Conservation (phyloP, 2,329 filamentous ascomycete species). For the Sarocladium oryzae region DNA sequence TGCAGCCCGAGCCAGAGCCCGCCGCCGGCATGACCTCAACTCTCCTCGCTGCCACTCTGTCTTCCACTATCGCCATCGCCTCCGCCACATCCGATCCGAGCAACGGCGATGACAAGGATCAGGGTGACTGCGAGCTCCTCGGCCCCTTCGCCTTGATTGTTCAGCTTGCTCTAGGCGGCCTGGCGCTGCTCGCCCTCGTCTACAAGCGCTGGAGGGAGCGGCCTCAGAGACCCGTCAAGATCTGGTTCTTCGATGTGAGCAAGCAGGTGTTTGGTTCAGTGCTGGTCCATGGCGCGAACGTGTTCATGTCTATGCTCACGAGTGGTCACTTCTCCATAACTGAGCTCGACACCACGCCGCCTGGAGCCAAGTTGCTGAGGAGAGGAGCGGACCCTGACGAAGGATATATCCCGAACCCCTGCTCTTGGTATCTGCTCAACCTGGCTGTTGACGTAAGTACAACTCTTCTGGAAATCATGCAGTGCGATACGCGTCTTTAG, state of each 20-base stretch:
- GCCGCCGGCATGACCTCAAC: neutral
- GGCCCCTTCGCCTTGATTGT: constrained; percentile 88
- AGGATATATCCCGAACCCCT: constrained; percentile 76
- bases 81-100: constrained; percentile 17
- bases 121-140: constrained; percentile 78
- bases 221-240: constrained; percentile 85
- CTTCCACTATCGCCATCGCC: constrained; percentile 22
- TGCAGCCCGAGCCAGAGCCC: constrained; percentile 11
- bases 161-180: constrained; percentile 74
- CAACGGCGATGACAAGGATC: constrained; percentile 34
- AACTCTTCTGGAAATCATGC: constrained; percentile 21
- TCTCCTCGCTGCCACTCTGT: constrained; percentile 7
- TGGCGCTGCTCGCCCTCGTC: constrained; percentile 81
- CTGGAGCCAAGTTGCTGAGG: constrained; percentile 31
- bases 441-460: constrained; percentile 91
- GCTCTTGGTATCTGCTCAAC: constrained; percentile 93
- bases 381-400: constrained; percentile 41
- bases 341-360: constrained; percentile 40
- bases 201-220: constrained; percentile 90
- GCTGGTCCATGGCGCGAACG: constrained; percentile 84
- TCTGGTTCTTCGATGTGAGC: constrained; percentile 96
- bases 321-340: constrained; percentile 61
- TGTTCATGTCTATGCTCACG: constrained; percentile 94
- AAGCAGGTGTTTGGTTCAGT: constrained; percentile 96
- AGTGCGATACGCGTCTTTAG: neutral